Percentiles rank a stretch among this genome's conserved stretches.
These are phyloP conservation scores for Aspergillus awamori DNA, from an alignment of 2,329 filamentous ascomycete genomes.

Conservation along the genomic window DNA sequence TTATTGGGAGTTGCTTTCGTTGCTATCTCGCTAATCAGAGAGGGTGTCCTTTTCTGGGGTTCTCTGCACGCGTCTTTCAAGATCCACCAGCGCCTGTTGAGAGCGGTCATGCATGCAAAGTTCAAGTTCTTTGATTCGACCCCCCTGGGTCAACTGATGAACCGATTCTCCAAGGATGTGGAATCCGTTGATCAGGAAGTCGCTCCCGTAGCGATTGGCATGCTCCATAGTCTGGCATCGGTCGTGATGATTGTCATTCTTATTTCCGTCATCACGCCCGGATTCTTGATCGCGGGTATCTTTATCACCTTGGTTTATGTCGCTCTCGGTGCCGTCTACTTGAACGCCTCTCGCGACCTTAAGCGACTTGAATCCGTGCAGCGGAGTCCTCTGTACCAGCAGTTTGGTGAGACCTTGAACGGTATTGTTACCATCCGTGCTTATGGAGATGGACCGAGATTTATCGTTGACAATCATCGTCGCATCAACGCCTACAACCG, in stretches of 20 bases:
- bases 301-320: slow-evolving; percentile 86
- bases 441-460: slow-evolving; percentile 90
- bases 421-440: slow-evolving; percentile 97
- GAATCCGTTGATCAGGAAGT: slow-evolving; percentile 96
- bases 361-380: slow-evolving; percentile 95
- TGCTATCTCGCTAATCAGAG: slow-evolving; percentile 76
- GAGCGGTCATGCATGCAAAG: slow-evolving; percentile 79
- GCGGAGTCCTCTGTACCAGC: slow-evolving; percentile 92
- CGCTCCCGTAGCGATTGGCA: slow-evolving; percentile 82
- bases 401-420: slow-evolving; percentile 92
- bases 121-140: slow-evolving; percentile 99
- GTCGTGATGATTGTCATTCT: slow-evolving; percentile 84
- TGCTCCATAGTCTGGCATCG: slow-evolving; percentile 66
- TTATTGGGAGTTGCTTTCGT: slow-evolving; percentile 77
- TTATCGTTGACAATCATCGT: slow-evolving; percentile 85
- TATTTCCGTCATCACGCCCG: slow-evolving; percentile 86
- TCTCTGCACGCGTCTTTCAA: slow-evolving; percentile 85
- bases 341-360: slow-evolving; percentile 88
- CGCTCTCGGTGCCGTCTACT: slow-evolving; percentile 81
- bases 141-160: slow-evolving; percentile 94
- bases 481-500: slow-evolving; percentile 89
- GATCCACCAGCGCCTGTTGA: slow-evolving; percentile 78
- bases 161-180: slow-evolving; percentile 96
- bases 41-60: slow-evolving; percentile 88
- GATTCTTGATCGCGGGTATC: slow-evolving; percentile 81